Evolutionary conservation across 2,329 filamentous ascomycete genomes (phyloP), one percentile per base, ranked within the genome.

Genomic region (Coleophoma cylindrospora): DNA sequence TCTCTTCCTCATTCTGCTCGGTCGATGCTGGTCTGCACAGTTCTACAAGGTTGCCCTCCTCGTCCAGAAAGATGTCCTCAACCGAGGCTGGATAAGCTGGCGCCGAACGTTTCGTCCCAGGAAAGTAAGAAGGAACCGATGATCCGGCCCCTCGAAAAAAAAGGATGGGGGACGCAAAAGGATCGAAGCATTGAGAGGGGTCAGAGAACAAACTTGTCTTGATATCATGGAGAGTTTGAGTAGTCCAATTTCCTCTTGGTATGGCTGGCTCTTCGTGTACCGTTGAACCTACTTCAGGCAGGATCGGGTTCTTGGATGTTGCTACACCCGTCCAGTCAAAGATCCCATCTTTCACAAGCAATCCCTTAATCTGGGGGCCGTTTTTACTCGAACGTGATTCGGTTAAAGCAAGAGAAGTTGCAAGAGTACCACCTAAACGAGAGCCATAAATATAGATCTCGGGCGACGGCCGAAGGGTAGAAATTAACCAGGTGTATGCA

Each of bases 241-340:
- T 17, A n/a, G 54, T 48, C 61, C 61, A 63, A 3, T 36, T 6
- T 14, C 27, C 15, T n/a, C 21, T 17, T 17, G 44, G 14, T 19
- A 19, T 21, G 19, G 32, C 32, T 43, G 22, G 11, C 13, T 40
- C 37, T 34, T 50, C 36, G 34, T 50, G 12, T 19, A 19, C n/a
- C 15, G n/a, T 15, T 21, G 11, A 21, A 40, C 14, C 9, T 10
- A 10, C n/a, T 14, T 32, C 8, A 32, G 37, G 19, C 9, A 15
- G 15, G 17, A 41, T 32, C 27, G 54, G 47, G 14, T 48, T 19
- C 70, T 50, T 82, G 76, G 54, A 76, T 72, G 0, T 76, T 5
- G 81, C 70, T 51, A 83, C 79, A 62, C 71, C 77, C 50, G 79
- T 81, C 82, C 81, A 85, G 66, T 85, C 77, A 66, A 81, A 85